These are phyloP conservation scores for Yamadazyma trypodendri DNA, from an alignment of 1,139 yeast species.

Conservation along the genomic window DNA sequence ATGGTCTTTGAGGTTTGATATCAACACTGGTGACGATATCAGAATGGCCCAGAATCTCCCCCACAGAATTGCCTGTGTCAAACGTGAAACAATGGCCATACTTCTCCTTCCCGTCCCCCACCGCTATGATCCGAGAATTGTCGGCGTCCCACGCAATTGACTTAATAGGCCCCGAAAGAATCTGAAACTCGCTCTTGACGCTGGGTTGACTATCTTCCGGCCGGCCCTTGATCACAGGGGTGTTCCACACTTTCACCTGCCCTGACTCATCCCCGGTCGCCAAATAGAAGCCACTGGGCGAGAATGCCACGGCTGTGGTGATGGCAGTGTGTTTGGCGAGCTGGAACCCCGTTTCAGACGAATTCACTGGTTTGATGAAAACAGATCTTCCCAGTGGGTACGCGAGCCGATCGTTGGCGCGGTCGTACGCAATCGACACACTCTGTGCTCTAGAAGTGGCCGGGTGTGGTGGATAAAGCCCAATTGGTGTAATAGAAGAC, in stretches of 20 bases:
- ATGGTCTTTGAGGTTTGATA: conserved; percentile 86
- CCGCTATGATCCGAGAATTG: conserved; percentile 81
- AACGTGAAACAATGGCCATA: conserved; percentile 92
- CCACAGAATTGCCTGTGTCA: conserved; percentile 94
- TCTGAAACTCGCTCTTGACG: conserved; percentile 78
- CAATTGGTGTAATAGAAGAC: conserved; percentile 18
- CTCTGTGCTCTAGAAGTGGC: conserved; percentile 68
- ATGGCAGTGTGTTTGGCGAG: conserved; percentile 68
- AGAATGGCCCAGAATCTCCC: conserved; percentile 95
- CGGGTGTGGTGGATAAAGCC: conserved; percentile 65
- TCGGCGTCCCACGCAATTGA: conserved; percentile 95
- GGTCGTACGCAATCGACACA: conserved; percentile 73
- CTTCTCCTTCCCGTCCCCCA: conserved; percentile 90
- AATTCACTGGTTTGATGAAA: conserved; percentile 58
- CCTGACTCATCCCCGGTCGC: conserved; percentile 95
- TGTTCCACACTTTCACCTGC: conserved; percentile 85
- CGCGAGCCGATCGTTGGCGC: conserved; percentile 64
- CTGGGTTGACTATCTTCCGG: conserved; percentile 17
- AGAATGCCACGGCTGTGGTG: conserved; percentile 80
- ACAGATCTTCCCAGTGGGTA: conserved; percentile 84
- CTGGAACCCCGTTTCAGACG: conserved; percentile 42
- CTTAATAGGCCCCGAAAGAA: conserved; percentile 78
- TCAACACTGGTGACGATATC: conserved; percentile 80
- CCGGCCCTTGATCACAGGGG: conserved; percentile 23
- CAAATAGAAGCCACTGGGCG: conserved; percentile 86